A percentile compares a stretch with the other conserved stretches of the same genome.
These are phyloP conservation scores for Voacanga thouarsii DNA, from an alignment of 257 asterid genomes.

Conservation along the genomic window DNA sequence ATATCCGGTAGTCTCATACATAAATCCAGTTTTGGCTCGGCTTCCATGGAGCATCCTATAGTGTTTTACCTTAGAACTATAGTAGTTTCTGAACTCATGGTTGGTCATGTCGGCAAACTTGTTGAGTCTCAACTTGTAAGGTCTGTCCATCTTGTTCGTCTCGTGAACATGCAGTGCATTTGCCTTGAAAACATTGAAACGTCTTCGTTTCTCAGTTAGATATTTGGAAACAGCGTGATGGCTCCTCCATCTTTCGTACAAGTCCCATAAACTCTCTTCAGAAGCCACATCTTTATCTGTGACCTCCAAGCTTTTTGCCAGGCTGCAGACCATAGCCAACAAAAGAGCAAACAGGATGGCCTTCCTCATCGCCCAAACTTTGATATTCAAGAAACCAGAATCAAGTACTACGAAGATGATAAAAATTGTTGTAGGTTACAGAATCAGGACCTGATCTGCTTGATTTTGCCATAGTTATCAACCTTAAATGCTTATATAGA, in stretches of 20 bases:
- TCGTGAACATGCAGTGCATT: conserved; percentile 63
- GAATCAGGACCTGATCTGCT: neutral
- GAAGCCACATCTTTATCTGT: conserved; percentile 67
- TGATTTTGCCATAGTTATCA: neutral
- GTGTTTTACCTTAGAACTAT: conserved; percentile 66
- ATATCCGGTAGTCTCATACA: conserved; percentile 42
- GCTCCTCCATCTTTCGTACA: conserved; percentile 83
- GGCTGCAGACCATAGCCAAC: conserved; percentile 31
- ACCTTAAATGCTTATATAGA: neutral
- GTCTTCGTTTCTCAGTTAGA: conserved; percentile 54
- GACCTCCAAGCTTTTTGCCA: conserved; percentile 57
- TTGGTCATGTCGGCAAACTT: conserved; percentile 73
- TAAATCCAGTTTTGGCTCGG: conserved; percentile 44
- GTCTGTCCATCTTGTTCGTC: conserved; percentile 68
- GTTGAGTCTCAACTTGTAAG: conserved; percentile 84
- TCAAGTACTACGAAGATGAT: neutral
- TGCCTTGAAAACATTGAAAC: conserved; percentile 80
- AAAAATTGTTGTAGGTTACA: neutral
- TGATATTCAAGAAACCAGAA: neutral
- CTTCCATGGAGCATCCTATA: conserved; percentile 53
- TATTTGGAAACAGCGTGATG: conserved; percentile 68
- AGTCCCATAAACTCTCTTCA: conserved; percentile 74
- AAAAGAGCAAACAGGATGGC: conserved; percentile 31
- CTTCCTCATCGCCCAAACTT: conserved; percentile 26
- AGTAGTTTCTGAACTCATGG: conserved; percentile 57